A percentile compares a stretch with the other conserved stretches of the same genome.
phyloP scores from a whole-genome alignment of 169 alveolate genomes.

The Neospora caninum region DNA sequence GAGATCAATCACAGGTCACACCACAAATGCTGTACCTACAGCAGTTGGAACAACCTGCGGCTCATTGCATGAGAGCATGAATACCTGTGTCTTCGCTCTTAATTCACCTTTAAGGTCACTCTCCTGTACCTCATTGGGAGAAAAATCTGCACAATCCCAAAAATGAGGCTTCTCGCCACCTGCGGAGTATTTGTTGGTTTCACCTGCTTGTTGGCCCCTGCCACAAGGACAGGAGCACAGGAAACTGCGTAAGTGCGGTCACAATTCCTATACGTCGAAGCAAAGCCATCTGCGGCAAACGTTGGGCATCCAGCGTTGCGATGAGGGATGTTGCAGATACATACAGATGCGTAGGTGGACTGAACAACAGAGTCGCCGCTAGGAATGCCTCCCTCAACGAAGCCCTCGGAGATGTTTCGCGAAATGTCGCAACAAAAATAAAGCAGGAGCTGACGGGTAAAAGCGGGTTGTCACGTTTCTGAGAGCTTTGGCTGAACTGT shows the following conservation, averaged over 20 bases:
- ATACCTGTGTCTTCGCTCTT: no score
- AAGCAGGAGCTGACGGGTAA: constrained; percentile 13
- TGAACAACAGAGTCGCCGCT: background rate
- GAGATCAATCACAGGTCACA: no score
- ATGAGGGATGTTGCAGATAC: constrained; percentile 6
- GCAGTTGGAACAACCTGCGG: no score
- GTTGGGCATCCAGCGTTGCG: background rate
- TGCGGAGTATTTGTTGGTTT: background rate
- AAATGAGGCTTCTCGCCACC: background rate
- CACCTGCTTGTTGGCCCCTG: background rate
- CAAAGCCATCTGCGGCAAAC: background rate
- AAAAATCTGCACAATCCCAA: background rate
- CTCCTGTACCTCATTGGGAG: no score
- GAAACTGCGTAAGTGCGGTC: constrained; percentile 2
- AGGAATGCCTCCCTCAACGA: background rate
- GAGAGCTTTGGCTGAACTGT: background rate
- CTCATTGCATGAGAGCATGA: no score
- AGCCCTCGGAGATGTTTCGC: background rate
- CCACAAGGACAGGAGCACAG: background rate
- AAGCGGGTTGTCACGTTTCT: background rate
- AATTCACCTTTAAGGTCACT: no score
- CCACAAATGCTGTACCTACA: no score
- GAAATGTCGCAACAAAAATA: background rate
- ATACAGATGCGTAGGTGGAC: background rate
- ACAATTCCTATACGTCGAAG: background rate